Percentiles rank a stretch among this genome's conserved stretches.
phyloP scores from a whole-genome alignment of 129 eudicot species.

The Tagetes erecta region DNA sequence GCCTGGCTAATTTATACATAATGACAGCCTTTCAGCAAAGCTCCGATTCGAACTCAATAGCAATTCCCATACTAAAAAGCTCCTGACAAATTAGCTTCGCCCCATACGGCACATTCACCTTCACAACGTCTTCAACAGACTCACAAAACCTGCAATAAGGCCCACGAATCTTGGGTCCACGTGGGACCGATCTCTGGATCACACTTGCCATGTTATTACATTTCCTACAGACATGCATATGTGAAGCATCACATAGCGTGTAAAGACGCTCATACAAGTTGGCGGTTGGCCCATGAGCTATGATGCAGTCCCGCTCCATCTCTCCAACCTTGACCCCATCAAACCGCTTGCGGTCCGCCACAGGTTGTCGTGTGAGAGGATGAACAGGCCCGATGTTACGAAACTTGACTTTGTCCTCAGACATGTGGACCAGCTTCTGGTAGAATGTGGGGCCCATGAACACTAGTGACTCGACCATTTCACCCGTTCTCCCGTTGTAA shows the following conservation, averaged over 20 bases:
- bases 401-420: conserved; percentile 92
- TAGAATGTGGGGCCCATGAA: conserved; percentile 95
- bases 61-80: conserved; percentile 92
- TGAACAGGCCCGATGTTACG: conserved; percentile 85
- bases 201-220: conserved; percentile 79
- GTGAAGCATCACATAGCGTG: conserved; percentile 80
- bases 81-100: conserved; percentile 87
- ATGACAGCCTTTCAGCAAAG: conserved; percentile 41
- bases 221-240: conserved; percentile 76
- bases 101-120: conserved; percentile 82
- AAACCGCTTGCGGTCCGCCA: conserved; percentile 87
- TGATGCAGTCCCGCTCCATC: conserved; percentile 91
- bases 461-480: conserved; percentile 64
- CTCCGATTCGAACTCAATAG: conserved; percentile 68
- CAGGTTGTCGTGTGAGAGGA: conserved; percentile 92
- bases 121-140: conserved; percentile 74
- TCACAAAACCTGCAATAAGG: conserved; percentile 85
- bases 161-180: conserved; percentile 86
- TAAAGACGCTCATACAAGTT: conserved; percentile 81
- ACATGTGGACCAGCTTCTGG: conserved; percentile 86
- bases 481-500: conserved; percentile 84
- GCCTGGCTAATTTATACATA: background rate
- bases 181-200: conserved; percentile 60
- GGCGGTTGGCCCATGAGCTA: conserved; percentile 81
- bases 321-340: conserved; percentile 91